phyloP scores from a whole-genome alignment of 257 asterid genomes.

The Pogostemon cablin region DNA sequence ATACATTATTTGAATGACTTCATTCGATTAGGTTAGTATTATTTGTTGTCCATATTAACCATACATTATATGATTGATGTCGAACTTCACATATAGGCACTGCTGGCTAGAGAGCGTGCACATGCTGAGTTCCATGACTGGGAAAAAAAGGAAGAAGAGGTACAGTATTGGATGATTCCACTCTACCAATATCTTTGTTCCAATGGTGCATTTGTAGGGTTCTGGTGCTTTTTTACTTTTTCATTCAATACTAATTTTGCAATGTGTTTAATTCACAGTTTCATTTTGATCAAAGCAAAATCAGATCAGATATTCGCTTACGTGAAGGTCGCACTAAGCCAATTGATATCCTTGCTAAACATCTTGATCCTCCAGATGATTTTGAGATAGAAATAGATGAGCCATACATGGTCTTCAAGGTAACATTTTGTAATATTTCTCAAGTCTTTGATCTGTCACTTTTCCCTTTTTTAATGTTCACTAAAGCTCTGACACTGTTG shows the following conservation, averaged over 20 bases:
- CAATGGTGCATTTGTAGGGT: slow-evolving; percentile 15
- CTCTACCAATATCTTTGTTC: slow-evolving; percentile 16
- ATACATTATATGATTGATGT: slow-evolving; percentile 8
- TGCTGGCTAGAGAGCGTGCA: slow-evolving; percentile 94
- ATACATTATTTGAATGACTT: slow-evolving; percentile 28
- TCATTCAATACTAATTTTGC: slow-evolving; percentile 27
- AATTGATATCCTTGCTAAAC: slow-evolving; percentile 84
- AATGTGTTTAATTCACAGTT: slow-evolving; percentile 54
- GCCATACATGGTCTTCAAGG: slow-evolving; percentile 91
- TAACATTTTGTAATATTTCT: slow-evolving; percentile 30
- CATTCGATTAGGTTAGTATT: slow-evolving; percentile 10
- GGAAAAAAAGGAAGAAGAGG: slow-evolving; percentile 99
- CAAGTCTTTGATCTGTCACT: slow-evolving; percentile 7
- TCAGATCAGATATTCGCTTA: slow-evolving; percentile 87
- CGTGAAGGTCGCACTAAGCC: slow-evolving; percentile 96
- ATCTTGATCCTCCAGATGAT: slow-evolving; percentile 86
- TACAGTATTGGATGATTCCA: slow-evolving; percentile 27
- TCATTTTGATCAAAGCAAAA: slow-evolving; percentile 95
- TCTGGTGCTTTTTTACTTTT: neutral
- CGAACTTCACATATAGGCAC: slow-evolving; percentile 48
- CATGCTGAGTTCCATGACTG: slow-evolving; percentile 98
- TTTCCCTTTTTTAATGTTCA: slow-evolving; percentile 17
- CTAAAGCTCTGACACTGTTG: slow-evolving; percentile 9
- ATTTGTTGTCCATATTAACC: neutral
- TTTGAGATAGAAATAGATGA: slow-evolving; percentile 81